phyloP scores from a whole-genome alignment of 495 filamentous ascomycete species.

The Neurospora sp. region DNA sequence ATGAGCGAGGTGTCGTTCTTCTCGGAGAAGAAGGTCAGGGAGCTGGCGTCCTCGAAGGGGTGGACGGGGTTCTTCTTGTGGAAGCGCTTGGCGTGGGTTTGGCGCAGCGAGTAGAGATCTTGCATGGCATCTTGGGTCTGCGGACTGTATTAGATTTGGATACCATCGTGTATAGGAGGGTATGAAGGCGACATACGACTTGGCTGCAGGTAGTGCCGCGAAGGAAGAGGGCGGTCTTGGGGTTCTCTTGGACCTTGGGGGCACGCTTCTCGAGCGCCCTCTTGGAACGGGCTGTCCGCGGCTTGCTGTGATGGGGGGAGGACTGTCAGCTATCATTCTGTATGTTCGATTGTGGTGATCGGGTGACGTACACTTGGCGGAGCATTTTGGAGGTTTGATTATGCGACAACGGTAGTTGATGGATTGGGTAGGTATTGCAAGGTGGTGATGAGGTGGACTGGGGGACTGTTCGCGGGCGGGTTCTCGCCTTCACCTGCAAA shows the following conservation, averaged over 20 bases:
- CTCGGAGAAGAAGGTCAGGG: constrained; percentile 82
- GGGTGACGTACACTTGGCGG: constrained; percentile 22
- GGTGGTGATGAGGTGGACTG: neutral
- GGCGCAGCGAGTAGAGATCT: constrained; percentile 72
- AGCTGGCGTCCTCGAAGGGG: constrained; percentile 82
- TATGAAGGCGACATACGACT: constrained; percentile 31
- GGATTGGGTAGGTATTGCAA: neutral
- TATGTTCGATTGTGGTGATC: neutral
- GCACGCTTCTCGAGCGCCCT: constrained; percentile 82
- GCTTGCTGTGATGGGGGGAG: constrained; percentile 51
- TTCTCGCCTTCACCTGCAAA: neutral
- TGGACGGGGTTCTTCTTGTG: constrained; percentile 83
- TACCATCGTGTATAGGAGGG: neutral
- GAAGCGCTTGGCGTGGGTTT: constrained; percentile 73
- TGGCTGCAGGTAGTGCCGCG: constrained; percentile 72
- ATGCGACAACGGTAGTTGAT: neutral
- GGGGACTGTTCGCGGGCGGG: neutral
- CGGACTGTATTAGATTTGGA: neutral
- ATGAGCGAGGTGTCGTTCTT: constrained; percentile 78
- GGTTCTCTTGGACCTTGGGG: constrained; percentile 79
- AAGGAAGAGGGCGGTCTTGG: constrained; percentile 78
- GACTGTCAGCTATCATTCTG: neutral
- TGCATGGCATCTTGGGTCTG: constrained; percentile 59
- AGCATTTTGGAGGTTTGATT: constrained; percentile 14
- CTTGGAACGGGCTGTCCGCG: constrained; percentile 87